Conservation (phyloP, 2,329 filamentous ascomycete species). For the Scortechinia acanthostroma region DNA sequence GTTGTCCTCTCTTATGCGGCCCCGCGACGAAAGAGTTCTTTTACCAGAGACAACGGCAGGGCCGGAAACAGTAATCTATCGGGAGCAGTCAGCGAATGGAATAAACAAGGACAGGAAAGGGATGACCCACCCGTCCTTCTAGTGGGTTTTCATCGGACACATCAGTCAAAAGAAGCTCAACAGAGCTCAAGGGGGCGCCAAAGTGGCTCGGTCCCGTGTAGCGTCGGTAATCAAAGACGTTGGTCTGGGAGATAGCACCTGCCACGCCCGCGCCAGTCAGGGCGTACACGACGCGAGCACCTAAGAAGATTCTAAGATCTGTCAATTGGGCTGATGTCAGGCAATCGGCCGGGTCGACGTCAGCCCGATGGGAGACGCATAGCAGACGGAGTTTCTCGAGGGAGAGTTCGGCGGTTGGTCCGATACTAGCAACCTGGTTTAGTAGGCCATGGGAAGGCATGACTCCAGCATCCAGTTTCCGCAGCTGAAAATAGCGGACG, state of each 20-base stretch:
- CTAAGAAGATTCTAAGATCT: constrained; percentile 74
- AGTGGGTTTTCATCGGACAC: neutral
- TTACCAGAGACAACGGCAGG: neutral
- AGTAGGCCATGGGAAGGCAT: constrained; percentile 64
- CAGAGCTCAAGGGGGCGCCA: neutral
- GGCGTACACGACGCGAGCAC: constrained; percentile 77
- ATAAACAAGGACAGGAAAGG: neutral
- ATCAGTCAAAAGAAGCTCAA: neutral
- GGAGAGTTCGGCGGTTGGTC: constrained; percentile 49
- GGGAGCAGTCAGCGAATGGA: neutral
- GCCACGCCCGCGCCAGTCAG: constrained; percentile 77
- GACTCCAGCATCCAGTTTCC: constrained; percentile 63
- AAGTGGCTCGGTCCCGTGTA: neutral
- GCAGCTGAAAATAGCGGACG: constrained; percentile 66
- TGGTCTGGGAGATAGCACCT: constrained; percentile 80
- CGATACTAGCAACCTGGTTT: constrained; percentile 48
- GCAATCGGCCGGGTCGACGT: constrained; percentile 44
- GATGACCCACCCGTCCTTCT: neutral
- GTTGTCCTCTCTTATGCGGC: neutral
- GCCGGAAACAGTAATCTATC: neutral
- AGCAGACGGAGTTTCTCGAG: constrained; percentile 75
- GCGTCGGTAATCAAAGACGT: constrained; percentile 70
- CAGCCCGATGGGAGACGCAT: constrained; percentile 69
- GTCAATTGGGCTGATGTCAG: constrained; percentile 67
- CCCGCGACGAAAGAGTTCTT: neutral